Conservation (phyloP, 371 early-diverging fungal species). For the Haplosporangium sp. region DNA sequence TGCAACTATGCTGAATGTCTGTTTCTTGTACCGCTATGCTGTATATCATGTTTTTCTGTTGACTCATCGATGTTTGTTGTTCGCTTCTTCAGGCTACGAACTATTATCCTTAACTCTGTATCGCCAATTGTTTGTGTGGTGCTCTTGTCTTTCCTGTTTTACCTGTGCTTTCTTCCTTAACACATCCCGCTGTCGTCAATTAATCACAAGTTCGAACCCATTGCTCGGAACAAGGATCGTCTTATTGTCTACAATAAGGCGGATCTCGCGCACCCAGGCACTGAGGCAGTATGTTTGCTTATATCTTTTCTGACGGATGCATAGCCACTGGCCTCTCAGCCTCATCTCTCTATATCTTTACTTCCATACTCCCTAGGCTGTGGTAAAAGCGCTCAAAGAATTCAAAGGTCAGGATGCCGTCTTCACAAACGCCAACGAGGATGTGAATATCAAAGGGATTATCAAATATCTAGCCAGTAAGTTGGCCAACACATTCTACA, state of each 20-base stretch:
- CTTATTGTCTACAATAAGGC: conserved; percentile 93
- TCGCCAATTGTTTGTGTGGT: background rate
- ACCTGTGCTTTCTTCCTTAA: conserved; percentile 10
- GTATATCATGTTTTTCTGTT: conserved; percentile 4
- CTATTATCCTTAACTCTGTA: conserved; percentile 45
- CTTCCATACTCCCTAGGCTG: conserved; percentile 15
- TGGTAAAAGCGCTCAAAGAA: conserved; percentile 64
- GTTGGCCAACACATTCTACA: background rate
- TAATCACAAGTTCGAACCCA: conserved; percentile 85
- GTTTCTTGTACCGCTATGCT: conserved; percentile 6
- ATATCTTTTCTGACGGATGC: background rate
- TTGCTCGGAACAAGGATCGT: conserved; percentile 72
- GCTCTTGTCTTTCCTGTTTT: conserved; percentile 5
- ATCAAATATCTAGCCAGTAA: conserved; percentile 69
- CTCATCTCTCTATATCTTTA: background rate
- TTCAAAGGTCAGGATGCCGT: conserved; percentile 68
- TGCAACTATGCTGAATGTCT: no score
- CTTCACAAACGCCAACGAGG: conserved; percentile 78
- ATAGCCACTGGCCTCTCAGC: no score
- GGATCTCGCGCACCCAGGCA: conserved; percentile 82
- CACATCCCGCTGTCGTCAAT: conserved; percentile 92
- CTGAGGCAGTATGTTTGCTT: conserved; percentile 47
- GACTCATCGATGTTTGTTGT: background rate
- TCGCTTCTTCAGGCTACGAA: conserved; percentile 2
- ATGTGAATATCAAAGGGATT: conserved; percentile 72